Evolutionary conservation across 768 basidiomycete genomes (phyloP).

Genomic region (Amanita rimosa): DNA sequence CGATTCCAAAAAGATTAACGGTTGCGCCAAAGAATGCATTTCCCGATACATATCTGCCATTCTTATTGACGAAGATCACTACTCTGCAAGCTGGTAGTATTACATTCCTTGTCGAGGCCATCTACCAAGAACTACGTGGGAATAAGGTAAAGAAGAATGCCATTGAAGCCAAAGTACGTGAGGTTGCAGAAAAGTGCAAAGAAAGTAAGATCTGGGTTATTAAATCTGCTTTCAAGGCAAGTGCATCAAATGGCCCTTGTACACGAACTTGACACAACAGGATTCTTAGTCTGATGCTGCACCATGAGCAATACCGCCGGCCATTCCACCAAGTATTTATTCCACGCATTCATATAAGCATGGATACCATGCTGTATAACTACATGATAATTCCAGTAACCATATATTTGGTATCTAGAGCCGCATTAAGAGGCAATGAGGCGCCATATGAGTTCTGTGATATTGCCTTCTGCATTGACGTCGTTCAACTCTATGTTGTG

Average conservation of each 20-base stretch:
- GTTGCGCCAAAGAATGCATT: constrained; percentile 45
- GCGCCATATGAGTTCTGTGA: constrained; percentile 32
- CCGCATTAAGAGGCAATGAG: constrained; percentile 28
- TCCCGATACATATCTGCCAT: constrained; percentile 52
- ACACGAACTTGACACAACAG: background rate
- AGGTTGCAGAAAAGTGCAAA: constrained; percentile 67
- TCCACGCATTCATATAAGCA: background rate
- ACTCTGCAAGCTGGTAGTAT: constrained; percentile 51
- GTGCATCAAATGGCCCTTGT: background rate
- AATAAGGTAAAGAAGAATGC: constrained; percentile 76
- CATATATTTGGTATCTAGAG: background rate
- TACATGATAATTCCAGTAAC: background rate
- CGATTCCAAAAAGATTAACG: constrained; percentile 19
- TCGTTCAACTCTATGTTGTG: constrained; percentile 27
- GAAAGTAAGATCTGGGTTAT: constrained; percentile 68
- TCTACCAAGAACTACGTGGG: constrained; percentile 58
- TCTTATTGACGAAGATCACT: constrained; percentile 53
- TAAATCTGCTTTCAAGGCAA: constrained; percentile 27
- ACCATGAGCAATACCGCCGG: background rate
- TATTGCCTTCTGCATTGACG: constrained; percentile 23
- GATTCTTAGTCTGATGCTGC: background rate
- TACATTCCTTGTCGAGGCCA: constrained; percentile 56
- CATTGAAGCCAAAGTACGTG: constrained; percentile 70
- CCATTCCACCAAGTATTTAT: background rate
- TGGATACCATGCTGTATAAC: background rate